Percentiles rank a stretch among this genome's conserved stretches.
These are phyloP conservation scores for Trametes coccinea DNA, from an alignment of 768 basidiomycete genomes.

Conservation along the genomic window DNA sequence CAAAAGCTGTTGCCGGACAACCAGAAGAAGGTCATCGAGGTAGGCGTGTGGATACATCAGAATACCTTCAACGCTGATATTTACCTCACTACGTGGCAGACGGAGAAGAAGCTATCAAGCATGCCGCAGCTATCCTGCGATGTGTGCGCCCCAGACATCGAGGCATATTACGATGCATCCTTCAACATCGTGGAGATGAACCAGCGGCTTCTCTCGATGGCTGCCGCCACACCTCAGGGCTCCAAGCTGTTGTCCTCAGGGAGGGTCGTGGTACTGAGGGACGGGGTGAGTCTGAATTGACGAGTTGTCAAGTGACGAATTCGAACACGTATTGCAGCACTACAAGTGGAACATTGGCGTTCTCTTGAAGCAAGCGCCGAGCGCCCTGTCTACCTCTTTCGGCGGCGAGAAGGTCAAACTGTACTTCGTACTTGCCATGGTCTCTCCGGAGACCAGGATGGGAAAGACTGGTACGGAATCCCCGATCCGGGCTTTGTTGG, in stretches of 20 bases:
- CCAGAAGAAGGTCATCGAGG: conserved; percentile 84
- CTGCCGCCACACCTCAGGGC: conserved; percentile 59
- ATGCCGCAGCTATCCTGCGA: conserved; percentile 69
- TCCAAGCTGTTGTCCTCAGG: conserved; percentile 69
- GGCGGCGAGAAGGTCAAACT: conserved; percentile 49
- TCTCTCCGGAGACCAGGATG: conserved; percentile 60
- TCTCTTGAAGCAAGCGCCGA: conserved; percentile 62
- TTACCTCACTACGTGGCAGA: conserved; percentile 41
- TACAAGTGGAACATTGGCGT: conserved; percentile 71
- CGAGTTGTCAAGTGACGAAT: neutral
- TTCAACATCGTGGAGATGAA: conserved; percentile 63
- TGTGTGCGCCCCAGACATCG: conserved; percentile 71
- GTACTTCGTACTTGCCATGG: conserved; percentile 74
- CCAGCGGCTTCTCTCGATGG: conserved; percentile 60
- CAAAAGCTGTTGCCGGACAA: conserved; percentile 92
- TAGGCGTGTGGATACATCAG: conserved; percentile 34
- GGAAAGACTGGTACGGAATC: conserved; percentile 48
- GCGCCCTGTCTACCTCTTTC: conserved; percentile 33
- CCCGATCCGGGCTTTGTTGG: neutral
- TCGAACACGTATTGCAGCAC: conserved; percentile 50
- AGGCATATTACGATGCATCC: conserved; percentile 72
- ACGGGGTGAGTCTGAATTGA: conserved; percentile 60
- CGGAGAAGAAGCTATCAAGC: conserved; percentile 64
- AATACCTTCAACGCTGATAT: neutral
- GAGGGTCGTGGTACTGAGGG: conserved; percentile 79